A percentile compares a stretch with the other conserved stretches of the same genome.
Conservation (phyloP, 1,139 yeast genomes). For the Sugiyamaella xylanicola region DNA sequence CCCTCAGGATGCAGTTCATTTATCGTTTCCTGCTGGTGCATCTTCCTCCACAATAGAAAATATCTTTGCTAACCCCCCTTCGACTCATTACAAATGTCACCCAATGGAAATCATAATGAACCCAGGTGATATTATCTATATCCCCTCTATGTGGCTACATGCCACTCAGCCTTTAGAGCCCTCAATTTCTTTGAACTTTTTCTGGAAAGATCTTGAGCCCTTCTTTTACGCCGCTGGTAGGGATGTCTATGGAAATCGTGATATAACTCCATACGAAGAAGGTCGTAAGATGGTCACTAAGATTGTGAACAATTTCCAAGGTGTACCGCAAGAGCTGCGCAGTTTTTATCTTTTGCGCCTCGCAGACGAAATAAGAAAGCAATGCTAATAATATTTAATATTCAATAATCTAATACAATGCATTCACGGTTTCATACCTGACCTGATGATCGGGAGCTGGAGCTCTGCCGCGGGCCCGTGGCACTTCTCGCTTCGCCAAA, state of each 20-base stretch:
- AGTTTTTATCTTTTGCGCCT: slow-evolving; percentile 38
- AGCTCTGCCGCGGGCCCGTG: too few species aligned
- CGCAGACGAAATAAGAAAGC: slow-evolving; percentile 33
- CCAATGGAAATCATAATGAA: slow-evolving; percentile 40
- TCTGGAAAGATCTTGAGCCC: slow-evolving; percentile 42
- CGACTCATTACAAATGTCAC: slow-evolving; percentile 26
- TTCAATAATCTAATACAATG: too few species aligned
- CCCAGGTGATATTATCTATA: slow-evolving; percentile 45
- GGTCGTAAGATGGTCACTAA: slow-evolving; percentile 36
- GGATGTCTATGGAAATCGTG: slow-evolving; percentile 45
- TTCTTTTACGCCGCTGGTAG: slow-evolving; percentile 39
- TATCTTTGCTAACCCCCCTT: slow-evolving; percentile 33
- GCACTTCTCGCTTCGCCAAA: too few species aligned
- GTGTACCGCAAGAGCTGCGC: slow-evolving; percentile 34
- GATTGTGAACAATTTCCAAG: slow-evolving; percentile 33
- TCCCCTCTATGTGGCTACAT: slow-evolving; percentile 46
- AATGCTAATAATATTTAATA: slow-evolving; percentile 2
- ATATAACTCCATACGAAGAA: slow-evolving; percentile 40
- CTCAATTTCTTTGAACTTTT: slow-evolving; percentile 42
- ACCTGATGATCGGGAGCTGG: too few species aligned
- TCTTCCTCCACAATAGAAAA: slow-evolving; percentile 42
- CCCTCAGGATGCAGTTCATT: slow-evolving; percentile 39
- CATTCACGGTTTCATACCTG: too few species aligned
- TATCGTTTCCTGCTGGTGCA: slow-evolving; percentile 41
- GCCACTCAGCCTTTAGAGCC: slow-evolving; percentile 41